Evolutionary conservation across 2,329 filamentous ascomycete genomes (phyloP).

Genomic region (Didymella segeticola): DNA sequence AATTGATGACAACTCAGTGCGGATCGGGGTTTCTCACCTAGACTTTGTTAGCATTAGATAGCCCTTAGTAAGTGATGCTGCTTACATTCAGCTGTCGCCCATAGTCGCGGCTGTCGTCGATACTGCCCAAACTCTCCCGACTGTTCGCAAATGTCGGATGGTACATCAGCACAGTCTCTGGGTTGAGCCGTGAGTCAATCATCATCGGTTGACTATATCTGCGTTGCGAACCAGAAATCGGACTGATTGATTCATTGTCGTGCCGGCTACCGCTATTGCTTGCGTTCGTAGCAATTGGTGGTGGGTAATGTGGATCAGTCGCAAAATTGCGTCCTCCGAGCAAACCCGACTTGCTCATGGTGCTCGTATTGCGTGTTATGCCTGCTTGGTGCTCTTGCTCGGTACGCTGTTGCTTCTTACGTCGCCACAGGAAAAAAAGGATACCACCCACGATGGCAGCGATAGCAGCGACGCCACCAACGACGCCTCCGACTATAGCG

Average conservation of each 20-base stretch:
- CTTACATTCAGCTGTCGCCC: conserved; percentile 55
- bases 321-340: conserved; percentile 33
- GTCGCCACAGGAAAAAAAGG: conserved; percentile 51
- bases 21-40: conserved; percentile 47
- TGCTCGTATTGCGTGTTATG: conserved; percentile 54
- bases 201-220: conserved; percentile 54
- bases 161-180: conserved; percentile 54
- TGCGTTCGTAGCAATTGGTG: conserved; percentile 36
- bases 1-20: conserved; percentile 10
- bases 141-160: conserved; percentile 48
- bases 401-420: conserved; percentile 30
- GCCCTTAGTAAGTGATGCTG: not conserved
- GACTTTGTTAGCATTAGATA: conserved; percentile 16
- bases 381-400: conserved; percentile 31
- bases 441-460: conserved; percentile 40
- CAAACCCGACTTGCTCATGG: conserved; percentile 57
- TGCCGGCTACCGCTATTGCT: conserved; percentile 37
- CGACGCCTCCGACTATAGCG: conserved; percentile 56
- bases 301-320: conserved; percentile 31
- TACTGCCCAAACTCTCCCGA: conserved; percentile 54
- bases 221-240: conserved; percentile 42
- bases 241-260: conserved; percentile 45
- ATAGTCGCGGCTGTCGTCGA: conserved; percentile 57
- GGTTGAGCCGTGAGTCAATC: conserved; percentile 58
- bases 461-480: conserved; percentile 45